Base-by-base conservation (phyloP, 1,284 basidiomycete species). In the Leccinum fallax region DNA sequence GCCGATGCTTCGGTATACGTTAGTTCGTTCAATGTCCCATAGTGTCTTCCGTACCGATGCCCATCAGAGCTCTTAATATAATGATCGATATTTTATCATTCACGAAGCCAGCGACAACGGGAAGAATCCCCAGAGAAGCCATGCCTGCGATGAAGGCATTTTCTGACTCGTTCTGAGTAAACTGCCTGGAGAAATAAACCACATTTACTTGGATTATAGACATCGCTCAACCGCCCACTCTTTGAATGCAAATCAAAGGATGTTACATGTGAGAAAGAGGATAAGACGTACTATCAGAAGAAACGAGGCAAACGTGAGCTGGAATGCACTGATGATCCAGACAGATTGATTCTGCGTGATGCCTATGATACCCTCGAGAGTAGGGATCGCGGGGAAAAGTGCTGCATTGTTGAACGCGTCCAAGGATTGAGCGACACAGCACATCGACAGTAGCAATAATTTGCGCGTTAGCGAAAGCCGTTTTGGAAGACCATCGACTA, bases 341-440 rank as follows among this genome's bases (percentile, higher is more conserved):
- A 28, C 55, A 1, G 62, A 66, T 53, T 76, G 68, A 52, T 86
- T 78, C 66, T 82, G 85, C 72, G 91, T 91, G 68, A 94, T 84
- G 52, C 87, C 88, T 66, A 62, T 54, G 26, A 55, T 58, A 15
- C 2, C 13, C 46, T 53, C 55, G 48, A 71, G 57, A 43, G 56
- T 56, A 53, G 81, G 80, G 40, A 83, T 76, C 59, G 79, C 79
- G 2, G 81, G 76, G 65, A 80, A 79, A 56, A 84, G 71, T 2
- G 79, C 76, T 4, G 81, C 78, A 66, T 80, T 84, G 71, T 80
- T 81, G 76, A 83, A 79, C 13, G 81, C 68, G 40, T 80, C 81
- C 63, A 85, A 69, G 68, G 80, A 82, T 62, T 82, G 79, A 4
- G 81, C 79, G 21, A 78, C 71, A 59, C 81, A 82, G 65, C 81